phyloP scores from a whole-genome alignment of 164 flowering plant species.

The Vitis amurensis region DNA sequence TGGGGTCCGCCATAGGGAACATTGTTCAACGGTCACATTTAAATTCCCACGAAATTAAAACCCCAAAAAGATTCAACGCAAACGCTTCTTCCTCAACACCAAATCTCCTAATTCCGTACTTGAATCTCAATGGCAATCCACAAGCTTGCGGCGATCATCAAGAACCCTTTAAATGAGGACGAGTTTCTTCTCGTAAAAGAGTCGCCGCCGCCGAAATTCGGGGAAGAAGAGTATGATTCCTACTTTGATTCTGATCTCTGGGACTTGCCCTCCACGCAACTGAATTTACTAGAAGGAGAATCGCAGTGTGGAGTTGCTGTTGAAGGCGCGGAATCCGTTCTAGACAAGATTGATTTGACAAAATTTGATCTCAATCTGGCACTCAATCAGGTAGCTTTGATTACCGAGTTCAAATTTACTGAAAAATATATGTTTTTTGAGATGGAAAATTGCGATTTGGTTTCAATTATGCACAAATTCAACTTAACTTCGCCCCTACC shows the following conservation, averaged over 20 bases:
- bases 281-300: slow-evolving; percentile 29
- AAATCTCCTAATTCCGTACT: neutral
- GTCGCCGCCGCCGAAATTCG: slow-evolving; percentile 63
- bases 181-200: slow-evolving; percentile 60
- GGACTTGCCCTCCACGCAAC: slow-evolving; percentile 73
- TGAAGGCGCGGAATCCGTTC: slow-evolving; percentile 35
- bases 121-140: slow-evolving; percentile 35
- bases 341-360: slow-evolving; percentile 35
- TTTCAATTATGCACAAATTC: neutral
- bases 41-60: no score
- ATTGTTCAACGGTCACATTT: no score
- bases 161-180: slow-evolving; percentile 37
- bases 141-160: slow-evolving; percentile 66
- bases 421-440: neutral
- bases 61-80: neutral
- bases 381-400: slow-evolving; percentile 42
- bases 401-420: neutral
- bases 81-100: neutral
- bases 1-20: no score
- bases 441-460: neutral
- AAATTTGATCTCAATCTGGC: slow-evolving; percentile 59
- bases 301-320: slow-evolving; percentile 21
- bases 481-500: no score
- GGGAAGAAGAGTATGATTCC: slow-evolving; percentile 70
- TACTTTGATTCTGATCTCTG: slow-evolving; percentile 82